Base-by-base conservation (phyloP, 2,329 filamentous ascomycete species). In the Aureobasidium sp. region DNA sequence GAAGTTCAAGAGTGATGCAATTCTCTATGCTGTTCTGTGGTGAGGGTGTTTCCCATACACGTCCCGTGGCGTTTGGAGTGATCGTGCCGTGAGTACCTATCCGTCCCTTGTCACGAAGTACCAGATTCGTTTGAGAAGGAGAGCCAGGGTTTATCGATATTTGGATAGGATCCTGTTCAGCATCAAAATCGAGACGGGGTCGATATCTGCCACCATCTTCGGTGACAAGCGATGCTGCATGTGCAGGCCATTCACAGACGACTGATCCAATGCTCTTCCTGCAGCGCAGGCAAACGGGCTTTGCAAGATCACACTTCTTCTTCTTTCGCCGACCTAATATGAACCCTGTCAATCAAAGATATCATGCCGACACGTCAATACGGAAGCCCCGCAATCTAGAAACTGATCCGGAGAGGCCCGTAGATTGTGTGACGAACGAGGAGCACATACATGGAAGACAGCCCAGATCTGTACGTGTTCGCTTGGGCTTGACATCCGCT, bases 251-350 rank as follows among this genome's bases (percentile, higher is more conserved):
- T 20, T 50, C 46, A 27, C 57, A 60, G 17, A 41, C 44, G 1
- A 51, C 57, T 15, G 24, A 9, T 15, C 57, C 57, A 20, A 51
- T 50, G 26, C 57, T 60, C 36, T 60, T 60, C 12, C 36, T 34
- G n/a, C 57, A 60, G 17, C 57, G 57, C 34, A 60, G 8, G 34
- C 57, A 60, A 2, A 41, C 26, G 7, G 57, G 57, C 36, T 51
- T 60, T 29, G 57, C 20, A 3, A 60, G 46, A 26, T 60, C 57
- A 34, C 57, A 60, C 36, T 43, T 60, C 57, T 60, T 60, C 46
- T 60, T 60, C 46, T 60, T 60, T 9, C 57, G 34, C 3, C 57
- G 57, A 51, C 57, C 57, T 60, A 27, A 17, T 46, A 20, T 46
- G 9, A 57, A 36, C 3, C 17, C n/a, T 56, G 29, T 43, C 24